Conservation (phyloP, 2,329 filamentous ascomycete species). For the Pseudogymnoascus sp. region DNA sequence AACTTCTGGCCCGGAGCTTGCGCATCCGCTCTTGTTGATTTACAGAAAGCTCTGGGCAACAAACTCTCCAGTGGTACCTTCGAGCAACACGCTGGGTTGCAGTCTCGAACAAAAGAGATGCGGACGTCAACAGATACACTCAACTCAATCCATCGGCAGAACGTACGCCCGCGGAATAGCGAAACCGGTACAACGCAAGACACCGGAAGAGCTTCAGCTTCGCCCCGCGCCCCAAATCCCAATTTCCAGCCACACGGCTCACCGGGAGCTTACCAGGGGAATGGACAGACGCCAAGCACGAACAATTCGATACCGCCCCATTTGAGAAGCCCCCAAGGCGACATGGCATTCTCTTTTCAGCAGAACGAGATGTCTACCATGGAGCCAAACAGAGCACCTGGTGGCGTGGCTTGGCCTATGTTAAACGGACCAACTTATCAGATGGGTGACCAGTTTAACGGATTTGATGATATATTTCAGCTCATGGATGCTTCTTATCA, state of each 20-base stretch:
- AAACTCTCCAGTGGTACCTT: not conserved
- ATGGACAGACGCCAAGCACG: not conserved
- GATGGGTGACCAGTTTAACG: not conserved
- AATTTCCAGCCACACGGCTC: not conserved
- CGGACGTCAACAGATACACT: not conserved
- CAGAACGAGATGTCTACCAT: not conserved
- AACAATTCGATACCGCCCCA: not conserved
- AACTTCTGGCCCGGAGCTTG: slow-evolving; percentile 31
- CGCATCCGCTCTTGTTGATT: slow-evolving; percentile 29
- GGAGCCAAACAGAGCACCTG: not conserved
- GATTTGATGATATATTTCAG: slow-evolving; percentile 15
- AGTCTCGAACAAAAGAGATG: not conserved
- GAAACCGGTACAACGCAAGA: not conserved
- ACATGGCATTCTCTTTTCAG: not conserved
- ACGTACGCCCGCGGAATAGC: not conserved
- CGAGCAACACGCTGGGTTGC: not conserved
- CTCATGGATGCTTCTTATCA: slow-evolving; percentile 19
- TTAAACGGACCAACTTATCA: not conserved
- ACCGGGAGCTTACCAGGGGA: not conserved
- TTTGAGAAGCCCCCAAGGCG: not conserved
- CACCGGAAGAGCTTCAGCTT: not conserved
- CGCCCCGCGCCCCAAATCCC: not conserved
- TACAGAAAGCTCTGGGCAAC: slow-evolving; percentile 24
- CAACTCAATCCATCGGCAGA: not conserved
- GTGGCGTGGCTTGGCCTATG: not conserved